A percentile compares a stretch with the other conserved stretches of the same genome.
These are phyloP conservation scores for Orobanche coerulescens DNA, from an alignment of 257 asterid genomes.

Conservation along the genomic window DNA sequence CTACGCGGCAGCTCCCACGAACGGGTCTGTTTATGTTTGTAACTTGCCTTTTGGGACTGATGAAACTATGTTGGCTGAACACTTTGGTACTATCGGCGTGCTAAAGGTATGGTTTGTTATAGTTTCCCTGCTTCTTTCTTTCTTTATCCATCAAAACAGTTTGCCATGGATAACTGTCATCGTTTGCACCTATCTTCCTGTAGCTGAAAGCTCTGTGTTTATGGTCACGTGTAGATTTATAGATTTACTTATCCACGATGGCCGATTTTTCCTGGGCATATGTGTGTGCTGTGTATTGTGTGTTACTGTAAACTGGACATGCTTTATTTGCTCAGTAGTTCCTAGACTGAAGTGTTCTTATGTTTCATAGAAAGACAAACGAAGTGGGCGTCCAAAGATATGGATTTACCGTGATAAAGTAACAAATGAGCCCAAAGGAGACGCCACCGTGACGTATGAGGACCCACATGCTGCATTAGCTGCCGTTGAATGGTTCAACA, in stretches of 20 bases:
- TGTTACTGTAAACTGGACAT: neutral
- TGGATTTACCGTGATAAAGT: constrained; percentile 89
- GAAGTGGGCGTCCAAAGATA: constrained; percentile 91
- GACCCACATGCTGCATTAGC: constrained; percentile 99
- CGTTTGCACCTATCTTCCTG: neutral
- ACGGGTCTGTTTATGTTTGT: constrained; percentile 83
- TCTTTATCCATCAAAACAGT: no score
- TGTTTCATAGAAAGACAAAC: constrained; percentile 69
- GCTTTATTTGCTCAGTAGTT: constrained; percentile 10
- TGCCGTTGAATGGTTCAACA: constrained; percentile 96
- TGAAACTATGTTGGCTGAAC: constrained; percentile 89
- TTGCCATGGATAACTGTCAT: neutral
- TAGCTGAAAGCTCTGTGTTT: neutral
- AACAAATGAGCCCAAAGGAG: constrained; percentile 95
- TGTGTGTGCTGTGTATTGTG: neutral
- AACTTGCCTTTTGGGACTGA: constrained; percentile 85
- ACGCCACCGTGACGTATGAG: constrained; percentile 95
- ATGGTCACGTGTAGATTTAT: neutral
- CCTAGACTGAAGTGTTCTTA: constrained; percentile 17
- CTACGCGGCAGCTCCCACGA: constrained; percentile 58
- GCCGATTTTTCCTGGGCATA: neutral
- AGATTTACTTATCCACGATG: neutral
- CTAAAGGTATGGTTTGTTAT: constrained; percentile 57
- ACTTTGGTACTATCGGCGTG: constrained; percentile 94
- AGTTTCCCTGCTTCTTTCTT: neutral